Percentiles rank a stretch among this genome's conserved stretches.
Evolutionary conservation across 2,329 filamentous ascomycete genomes (phyloP).

Genomic region (Clonostachys sp.): DNA sequence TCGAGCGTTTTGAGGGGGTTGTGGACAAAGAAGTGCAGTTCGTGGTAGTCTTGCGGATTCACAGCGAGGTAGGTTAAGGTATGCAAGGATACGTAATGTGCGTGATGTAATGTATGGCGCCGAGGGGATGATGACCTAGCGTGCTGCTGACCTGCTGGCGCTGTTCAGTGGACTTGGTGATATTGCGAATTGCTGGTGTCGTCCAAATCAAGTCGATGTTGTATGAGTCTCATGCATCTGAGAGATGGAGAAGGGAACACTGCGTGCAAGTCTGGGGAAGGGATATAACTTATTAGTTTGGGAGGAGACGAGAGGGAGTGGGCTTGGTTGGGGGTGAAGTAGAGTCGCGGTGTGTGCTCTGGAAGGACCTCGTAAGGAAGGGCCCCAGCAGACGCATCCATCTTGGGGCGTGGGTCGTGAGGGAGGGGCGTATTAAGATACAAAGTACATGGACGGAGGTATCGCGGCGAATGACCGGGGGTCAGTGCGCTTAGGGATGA

Average conservation of each 20-base stretch:
- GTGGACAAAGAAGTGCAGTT: too few species aligned
- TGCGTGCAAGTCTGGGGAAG: conserved; percentile 2
- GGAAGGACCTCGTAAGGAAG: not conserved
- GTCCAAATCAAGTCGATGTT: not conserved
- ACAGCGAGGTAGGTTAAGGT: too few species aligned
- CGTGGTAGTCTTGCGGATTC: too few species aligned
- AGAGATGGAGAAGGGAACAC: not conserved
- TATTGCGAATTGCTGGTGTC: not conserved
- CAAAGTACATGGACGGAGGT: conserved; percentile 1
- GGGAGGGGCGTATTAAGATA: not conserved
- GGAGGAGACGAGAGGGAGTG: not conserved
- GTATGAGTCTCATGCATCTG: not conserved
- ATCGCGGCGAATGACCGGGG: conserved; percentile 4
- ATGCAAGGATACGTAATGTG: too few species aligned
- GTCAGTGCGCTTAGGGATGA: conserved; percentile 3
- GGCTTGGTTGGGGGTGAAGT: not conserved
- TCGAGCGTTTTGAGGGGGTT: too few species aligned
- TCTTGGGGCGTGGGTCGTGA: not conserved
- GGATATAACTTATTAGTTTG: conserved; percentile 2
- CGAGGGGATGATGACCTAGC: not conserved
- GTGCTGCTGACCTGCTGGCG: not conserved
- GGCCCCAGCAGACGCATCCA: not conserved
- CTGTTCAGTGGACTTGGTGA: not conserved
- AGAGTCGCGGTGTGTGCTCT: not conserved
- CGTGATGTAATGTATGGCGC: too few species aligned